These are phyloP conservation scores for Phytophthora pisi DNA, from an alignment of 352 stramenopile species.

Conservation along the genomic window DNA sequence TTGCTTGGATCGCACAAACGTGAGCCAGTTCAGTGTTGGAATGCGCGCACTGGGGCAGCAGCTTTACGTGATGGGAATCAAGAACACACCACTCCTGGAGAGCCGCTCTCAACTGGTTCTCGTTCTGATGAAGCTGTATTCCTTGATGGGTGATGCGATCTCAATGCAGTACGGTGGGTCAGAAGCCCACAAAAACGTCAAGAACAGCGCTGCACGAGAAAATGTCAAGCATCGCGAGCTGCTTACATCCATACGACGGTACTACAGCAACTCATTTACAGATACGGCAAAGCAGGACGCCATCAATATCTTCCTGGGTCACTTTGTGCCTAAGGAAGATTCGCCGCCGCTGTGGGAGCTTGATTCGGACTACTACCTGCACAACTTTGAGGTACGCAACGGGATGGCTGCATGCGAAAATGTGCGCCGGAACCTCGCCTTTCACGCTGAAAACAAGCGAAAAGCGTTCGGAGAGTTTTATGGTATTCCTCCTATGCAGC, in stretches of 20 bases:
- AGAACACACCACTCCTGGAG: constrained; percentile 83
- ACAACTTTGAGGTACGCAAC: constrained; percentile 90
- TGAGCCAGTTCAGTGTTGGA: constrained; percentile 87
- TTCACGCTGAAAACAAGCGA: constrained; percentile 68
- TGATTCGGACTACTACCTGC: constrained; percentile 91
- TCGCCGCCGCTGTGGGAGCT: constrained; percentile 82
- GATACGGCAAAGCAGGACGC: constrained; percentile 98
- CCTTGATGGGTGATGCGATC: constrained; percentile 98
- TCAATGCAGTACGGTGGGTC: constrained; percentile 99
- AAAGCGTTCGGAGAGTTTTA: constrained; percentile 48
- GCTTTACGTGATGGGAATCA: constrained; percentile 97
- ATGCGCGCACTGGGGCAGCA: constrained; percentile 94
- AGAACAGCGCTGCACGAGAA: constrained; percentile 81
- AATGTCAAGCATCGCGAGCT: constrained; percentile 97
- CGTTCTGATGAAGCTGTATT: constrained; percentile 98
- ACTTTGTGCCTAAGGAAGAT: constrained; percentile 78
- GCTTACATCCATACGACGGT: constrained; percentile 97
- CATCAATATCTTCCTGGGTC: constrained; percentile 99
- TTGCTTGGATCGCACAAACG: constrained; percentile 86
- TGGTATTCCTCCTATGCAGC: constrained; percentile 25
- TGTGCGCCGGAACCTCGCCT: constrained; percentile 62
- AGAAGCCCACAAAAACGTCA: constrained; percentile 99
- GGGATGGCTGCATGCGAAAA: constrained; percentile 64
- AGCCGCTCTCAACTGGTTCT: constrained; percentile 93
- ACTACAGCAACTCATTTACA: constrained; percentile 99